A percentile compares a stretch with the other conserved stretches of the same genome.
Evolutionary conservation across 306 rosid genomes (phyloP).

Genomic region (Malus sieversii): DNA sequence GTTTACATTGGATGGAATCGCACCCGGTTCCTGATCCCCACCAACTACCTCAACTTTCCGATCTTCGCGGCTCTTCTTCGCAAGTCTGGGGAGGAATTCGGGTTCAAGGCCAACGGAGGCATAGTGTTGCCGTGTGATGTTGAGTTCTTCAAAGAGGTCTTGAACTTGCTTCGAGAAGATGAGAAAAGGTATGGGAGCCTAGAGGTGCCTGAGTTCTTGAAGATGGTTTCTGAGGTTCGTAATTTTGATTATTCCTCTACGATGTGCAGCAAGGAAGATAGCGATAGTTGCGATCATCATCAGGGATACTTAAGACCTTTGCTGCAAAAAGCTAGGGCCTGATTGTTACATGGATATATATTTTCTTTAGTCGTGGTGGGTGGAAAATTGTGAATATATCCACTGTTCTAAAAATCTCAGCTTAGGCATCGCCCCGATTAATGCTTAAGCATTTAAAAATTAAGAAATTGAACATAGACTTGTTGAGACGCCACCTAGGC

Average conservation of each 20-base stretch:
- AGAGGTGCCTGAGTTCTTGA: constrained; percentile 1
- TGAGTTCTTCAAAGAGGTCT: neutral
- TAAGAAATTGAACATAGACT: rapidly evolving
- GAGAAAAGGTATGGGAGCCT: constrained; percentile 5
- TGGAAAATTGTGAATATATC: neutral
- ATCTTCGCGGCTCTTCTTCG: constrained; percentile 1
- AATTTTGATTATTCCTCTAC: constrained; percentile 1
- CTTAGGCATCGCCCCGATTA: rapidly evolving
- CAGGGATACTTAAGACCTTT: neutral
- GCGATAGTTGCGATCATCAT: neutral
- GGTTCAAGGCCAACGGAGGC: constrained; percentile 10
- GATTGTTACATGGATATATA: neutral
- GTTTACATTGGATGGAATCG: constrained; percentile 5
- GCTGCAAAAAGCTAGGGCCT: neutral
- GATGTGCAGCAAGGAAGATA: neutral
- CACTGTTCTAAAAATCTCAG: neutral
- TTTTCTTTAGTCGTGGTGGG: neutral
- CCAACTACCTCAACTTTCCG: constrained; percentile 9
- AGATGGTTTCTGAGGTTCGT: constrained; percentile 3
- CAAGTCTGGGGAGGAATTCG: constrained; percentile 1
- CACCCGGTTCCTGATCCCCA: constrained; percentile 6
- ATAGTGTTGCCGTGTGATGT: constrained; percentile 14
- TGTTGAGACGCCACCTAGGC: too few relatives aligned
- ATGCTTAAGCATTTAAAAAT: too few relatives aligned
- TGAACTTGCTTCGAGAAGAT: neutral